Conservation (phyloP, 2,329 filamentous ascomycete species). For the Pestalotiopsis sp. region DNA sequence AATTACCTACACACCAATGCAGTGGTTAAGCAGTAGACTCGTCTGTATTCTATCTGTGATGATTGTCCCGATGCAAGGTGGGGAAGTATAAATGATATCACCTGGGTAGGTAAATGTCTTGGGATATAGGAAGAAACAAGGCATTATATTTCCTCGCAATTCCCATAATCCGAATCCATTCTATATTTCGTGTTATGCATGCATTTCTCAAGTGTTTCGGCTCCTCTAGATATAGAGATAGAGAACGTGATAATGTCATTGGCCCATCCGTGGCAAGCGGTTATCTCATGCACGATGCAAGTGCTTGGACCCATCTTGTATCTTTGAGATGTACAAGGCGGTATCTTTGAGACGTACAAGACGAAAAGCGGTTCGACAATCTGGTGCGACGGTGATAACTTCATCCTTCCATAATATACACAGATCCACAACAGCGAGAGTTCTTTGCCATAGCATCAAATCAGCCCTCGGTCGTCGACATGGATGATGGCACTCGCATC, state of each 20-base stretch:
- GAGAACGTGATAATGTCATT: not conserved
- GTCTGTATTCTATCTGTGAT: too few species aligned
- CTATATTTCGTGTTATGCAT: not conserved
- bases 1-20: too few species aligned
- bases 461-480: constrained; percentile 10
- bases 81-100: too few species aligned
- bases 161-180: not conserved
- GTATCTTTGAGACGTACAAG: not conserved
- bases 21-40: too few species aligned
- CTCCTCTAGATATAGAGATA: not conserved
- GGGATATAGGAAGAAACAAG: too few species aligned
- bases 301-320: not conserved
- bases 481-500: constrained; percentile 30
- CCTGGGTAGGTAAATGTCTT: too few species aligned
- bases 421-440: not conserved
- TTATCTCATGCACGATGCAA: not conserved
- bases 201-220: not conserved
- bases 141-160: too few species aligned
- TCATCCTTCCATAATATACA: not conserved
- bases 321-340: not conserved
- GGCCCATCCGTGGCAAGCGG: not conserved
- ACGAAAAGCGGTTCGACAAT: not conserved
- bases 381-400: not conserved
- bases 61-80: too few species aligned
- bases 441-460: too few species aligned